These are phyloP conservation scores for Glaciozyma martinii DNA, from an alignment of 768 basidiomycete genomes.

Conservation along the genomic window DNA sequence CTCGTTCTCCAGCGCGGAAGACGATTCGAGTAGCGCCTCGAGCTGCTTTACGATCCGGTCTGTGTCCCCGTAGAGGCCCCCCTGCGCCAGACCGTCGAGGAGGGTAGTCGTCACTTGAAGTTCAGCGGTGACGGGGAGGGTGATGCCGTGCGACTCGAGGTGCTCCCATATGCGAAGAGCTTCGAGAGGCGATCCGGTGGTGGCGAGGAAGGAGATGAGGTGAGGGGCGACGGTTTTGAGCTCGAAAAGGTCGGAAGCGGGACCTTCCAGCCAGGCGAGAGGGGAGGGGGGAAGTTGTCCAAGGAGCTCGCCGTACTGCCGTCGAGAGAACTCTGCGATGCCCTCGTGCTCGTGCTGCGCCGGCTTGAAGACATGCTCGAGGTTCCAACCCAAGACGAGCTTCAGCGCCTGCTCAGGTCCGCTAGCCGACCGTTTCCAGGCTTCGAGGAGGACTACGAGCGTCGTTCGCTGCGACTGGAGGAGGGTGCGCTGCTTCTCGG, in stretches of 20 bases:
- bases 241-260: not conserved
- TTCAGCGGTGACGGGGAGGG: not conserved
- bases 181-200: not conserved
- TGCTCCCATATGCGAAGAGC: conserved; percentile 2
- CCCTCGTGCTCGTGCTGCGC: not conserved
- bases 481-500: not conserved
- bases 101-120: conserved; percentile 1
- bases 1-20: not conserved
- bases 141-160: not conserved
- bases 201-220: conserved; percentile 4
- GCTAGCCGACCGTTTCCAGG: not conserved
- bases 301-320: conserved; percentile 16
- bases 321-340: not conserved
- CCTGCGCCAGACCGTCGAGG: conserved; percentile 15
- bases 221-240: not conserved
- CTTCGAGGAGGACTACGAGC: conserved; percentile 8
- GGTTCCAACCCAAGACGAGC: conserved; percentile 1
- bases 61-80: conserved; percentile 13
- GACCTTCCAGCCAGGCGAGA: not conserved
- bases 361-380: no score
- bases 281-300: conserved; percentile 5
- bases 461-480: not conserved
- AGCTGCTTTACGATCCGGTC: not conserved
- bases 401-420: conserved; percentile 8
- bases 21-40: conserved; percentile 1